Conservation (phyloP, 2,329 filamentous ascomycete species). For the Dactylonectria macrodidyma region DNA sequence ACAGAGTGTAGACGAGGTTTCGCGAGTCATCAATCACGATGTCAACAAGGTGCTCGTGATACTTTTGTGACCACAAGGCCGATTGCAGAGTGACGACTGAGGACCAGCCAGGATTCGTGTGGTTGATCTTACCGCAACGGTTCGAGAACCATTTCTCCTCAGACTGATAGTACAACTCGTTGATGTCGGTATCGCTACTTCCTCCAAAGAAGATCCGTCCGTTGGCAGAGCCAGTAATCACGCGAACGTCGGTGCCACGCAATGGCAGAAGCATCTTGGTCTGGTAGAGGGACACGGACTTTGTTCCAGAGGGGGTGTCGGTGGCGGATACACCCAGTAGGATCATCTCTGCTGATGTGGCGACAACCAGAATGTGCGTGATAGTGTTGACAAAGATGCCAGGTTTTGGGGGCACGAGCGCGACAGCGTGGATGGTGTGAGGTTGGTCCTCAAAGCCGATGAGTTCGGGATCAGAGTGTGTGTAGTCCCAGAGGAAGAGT, state of each 20-base stretch:
- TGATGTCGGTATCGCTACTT: conserved; percentile 85
- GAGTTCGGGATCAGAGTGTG: conserved; percentile 89
- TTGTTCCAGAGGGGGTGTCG: conserved; percentile 77
- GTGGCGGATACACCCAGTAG: conserved; percentile 86
- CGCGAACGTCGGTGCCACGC: conserved; percentile 81
- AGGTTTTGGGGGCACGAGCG: conserved; percentile 85
- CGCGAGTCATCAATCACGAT: conserved; percentile 92
- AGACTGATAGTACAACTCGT: conserved; percentile 96
- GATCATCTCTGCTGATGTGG: conserved; percentile 87
- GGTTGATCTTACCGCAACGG: conserved; percentile 89
- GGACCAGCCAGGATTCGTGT: conserved; percentile 81
- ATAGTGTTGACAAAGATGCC: conserved; percentile 92
- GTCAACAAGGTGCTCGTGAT: conserved; percentile 78
- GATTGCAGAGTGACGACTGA: conserved; percentile 70
- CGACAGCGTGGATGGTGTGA: conserved; percentile 91
- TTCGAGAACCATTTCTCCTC: conserved; percentile 97
- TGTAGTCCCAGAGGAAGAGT: conserved; percentile 98
- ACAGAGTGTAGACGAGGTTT: conserved; percentile 91
- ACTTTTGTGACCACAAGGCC: conserved; percentile 66
- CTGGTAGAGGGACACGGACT: conserved; percentile 84
- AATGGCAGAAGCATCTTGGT: conserved; percentile 88
- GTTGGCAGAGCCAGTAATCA: conserved; percentile 84
- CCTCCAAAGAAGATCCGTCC: conserved; percentile 96
- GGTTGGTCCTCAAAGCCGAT: conserved; percentile 93
- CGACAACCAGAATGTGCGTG: conserved; percentile 89